Percentiles rank a stretch among this genome's conserved stretches.
phyloP scores from a whole-genome alignment of 768 basidiomycete species.

The Leccinum boreale region DNA sequence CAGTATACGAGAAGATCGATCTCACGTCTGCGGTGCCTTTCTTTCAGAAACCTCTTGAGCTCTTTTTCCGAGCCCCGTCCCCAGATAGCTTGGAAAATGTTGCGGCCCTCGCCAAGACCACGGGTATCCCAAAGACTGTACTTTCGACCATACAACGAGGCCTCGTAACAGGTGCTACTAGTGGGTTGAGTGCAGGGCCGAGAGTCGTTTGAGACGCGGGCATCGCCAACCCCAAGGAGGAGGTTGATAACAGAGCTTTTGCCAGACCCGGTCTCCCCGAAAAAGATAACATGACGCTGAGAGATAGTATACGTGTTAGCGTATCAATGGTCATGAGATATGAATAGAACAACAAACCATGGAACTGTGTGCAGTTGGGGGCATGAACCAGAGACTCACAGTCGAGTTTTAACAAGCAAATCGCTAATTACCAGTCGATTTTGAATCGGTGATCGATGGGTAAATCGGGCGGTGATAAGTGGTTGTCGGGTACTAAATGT shows the following conservation, averaged over 20 bases:
- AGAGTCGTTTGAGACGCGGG: conserved; percentile 8
- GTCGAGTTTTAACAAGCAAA: too few species aligned
- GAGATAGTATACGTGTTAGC: not conserved
- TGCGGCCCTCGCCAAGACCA: conserved; percentile 33
- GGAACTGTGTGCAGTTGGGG: not conserved
- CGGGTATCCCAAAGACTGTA: conserved; percentile 35
- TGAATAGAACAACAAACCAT: not conserved
- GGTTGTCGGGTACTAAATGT: too few species aligned
- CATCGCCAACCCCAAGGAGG: conserved; percentile 11
- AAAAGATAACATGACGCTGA: conserved; percentile 17
- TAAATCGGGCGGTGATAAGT: too few species aligned
- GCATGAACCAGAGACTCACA: too few species aligned
- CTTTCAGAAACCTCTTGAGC: conserved; percentile 19
- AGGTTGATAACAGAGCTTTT: conserved; percentile 30
- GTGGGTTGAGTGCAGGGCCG: conserved; percentile 16
- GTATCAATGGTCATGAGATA: not conserved
- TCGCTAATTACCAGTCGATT: too few species aligned
- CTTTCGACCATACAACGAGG: not conserved
- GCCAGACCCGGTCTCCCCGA: conserved; percentile 24
- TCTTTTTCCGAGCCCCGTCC: conserved; percentile 10
- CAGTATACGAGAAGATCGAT: conserved; percentile 40
- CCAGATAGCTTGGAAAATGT: conserved; percentile 10
- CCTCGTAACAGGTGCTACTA: conserved; percentile 1
- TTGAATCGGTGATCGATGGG: too few species aligned
- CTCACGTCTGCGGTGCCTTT: conserved; percentile 22